Percentiles rank a stretch among this genome's conserved stretches.
These are phyloP conservation scores for Calonectria multiphialidica DNA, from an alignment of 2,329 filamentous ascomycete genomes.

Conservation along the genomic window DNA sequence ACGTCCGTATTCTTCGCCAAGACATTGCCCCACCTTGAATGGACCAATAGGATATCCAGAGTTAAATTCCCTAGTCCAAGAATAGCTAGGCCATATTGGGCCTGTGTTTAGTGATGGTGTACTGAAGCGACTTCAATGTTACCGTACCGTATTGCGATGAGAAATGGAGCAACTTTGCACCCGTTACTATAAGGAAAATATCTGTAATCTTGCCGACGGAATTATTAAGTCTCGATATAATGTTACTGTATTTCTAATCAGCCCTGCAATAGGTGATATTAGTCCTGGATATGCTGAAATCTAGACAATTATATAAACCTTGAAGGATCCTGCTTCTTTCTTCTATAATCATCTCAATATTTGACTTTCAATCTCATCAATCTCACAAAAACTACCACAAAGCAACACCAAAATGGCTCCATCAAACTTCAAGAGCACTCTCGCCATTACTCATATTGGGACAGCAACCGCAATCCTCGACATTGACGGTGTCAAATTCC, in stretches of 20 bases:
- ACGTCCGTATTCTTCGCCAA: not conserved
- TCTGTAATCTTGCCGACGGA: not conserved
- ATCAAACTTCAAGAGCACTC: not conserved
- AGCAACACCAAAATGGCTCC: not conserved
- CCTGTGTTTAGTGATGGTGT: no score
- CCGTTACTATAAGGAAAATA: not conserved
- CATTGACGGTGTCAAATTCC: not conserved
- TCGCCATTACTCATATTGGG: not conserved
- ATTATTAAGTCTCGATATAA: not conserved
- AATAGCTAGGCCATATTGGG: not conserved
- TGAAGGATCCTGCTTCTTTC: not conserved
- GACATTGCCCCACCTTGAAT: not conserved
- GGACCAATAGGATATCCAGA: not conserved
- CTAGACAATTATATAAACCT: not conserved
- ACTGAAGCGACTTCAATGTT: no score
- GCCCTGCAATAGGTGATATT: not conserved
- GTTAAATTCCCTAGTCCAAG: not conserved
- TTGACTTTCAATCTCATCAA: not conserved
- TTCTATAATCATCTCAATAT: not conserved
- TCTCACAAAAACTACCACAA: not conserved
- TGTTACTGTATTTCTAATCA: not conserved
- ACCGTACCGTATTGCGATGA: no score
- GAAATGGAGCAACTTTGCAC: no score
- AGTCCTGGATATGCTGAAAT: not conserved
- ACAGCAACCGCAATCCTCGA: not conserved